Evolutionary conservation across 2,329 filamentous ascomycete genomes (phyloP).

Genomic region (Endothia cerciana): DNA sequence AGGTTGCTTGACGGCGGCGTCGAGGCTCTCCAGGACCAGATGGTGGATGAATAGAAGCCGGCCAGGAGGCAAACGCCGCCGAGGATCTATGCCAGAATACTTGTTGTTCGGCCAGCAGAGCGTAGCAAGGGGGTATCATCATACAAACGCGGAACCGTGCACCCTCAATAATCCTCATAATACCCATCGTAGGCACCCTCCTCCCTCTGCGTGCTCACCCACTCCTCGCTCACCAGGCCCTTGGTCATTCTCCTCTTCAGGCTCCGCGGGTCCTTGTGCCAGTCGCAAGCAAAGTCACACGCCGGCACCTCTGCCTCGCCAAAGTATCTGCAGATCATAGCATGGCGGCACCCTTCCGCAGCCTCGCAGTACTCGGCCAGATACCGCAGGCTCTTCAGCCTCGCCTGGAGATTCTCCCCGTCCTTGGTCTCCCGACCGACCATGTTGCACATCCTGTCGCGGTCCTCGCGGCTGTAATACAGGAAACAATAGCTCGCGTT

Average conservation of each 20-base stretch:
- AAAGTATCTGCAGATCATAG: slow-evolving; percentile 76
- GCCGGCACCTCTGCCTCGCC: slow-evolving; percentile 62
- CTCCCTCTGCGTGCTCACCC: slow-evolving; percentile 65
- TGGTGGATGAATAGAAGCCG: slow-evolving; percentile 18
- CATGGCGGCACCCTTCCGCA: slow-evolving; percentile 73
- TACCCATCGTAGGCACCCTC: slow-evolving; percentile 60
- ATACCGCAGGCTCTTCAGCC: slow-evolving; percentile 66
- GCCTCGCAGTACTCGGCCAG: slow-evolving; percentile 84
- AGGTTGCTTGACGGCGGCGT: slow-evolving; percentile 39
- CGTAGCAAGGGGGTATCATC: slow-evolving; percentile 25
- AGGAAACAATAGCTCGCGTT: slow-evolving; percentile 86
- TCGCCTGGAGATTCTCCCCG: slow-evolving; percentile 50
- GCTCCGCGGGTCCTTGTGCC: slow-evolving; percentile 68
- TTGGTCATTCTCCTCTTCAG: slow-evolving; percentile 61
- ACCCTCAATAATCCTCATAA: slow-evolving; percentile 49
- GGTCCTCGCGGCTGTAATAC: slow-evolving; percentile 88
- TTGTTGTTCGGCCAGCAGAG: not conserved
- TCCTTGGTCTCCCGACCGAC: slow-evolving; percentile 53
- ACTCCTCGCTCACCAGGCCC: slow-evolving; percentile 64
- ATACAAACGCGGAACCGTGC: slow-evolving; percentile 9
- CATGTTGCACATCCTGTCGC: slow-evolving; percentile 70
- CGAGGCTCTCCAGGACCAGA: slow-evolving; percentile 31
- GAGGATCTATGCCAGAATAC: not conserved
- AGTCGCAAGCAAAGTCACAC: slow-evolving; percentile 79
- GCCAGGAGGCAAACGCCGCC: not conserved